Evolutionary conservation across 2,329 filamentous ascomycete species (phyloP).

Genomic region (Pseudogymnoascus sp.): DNA sequence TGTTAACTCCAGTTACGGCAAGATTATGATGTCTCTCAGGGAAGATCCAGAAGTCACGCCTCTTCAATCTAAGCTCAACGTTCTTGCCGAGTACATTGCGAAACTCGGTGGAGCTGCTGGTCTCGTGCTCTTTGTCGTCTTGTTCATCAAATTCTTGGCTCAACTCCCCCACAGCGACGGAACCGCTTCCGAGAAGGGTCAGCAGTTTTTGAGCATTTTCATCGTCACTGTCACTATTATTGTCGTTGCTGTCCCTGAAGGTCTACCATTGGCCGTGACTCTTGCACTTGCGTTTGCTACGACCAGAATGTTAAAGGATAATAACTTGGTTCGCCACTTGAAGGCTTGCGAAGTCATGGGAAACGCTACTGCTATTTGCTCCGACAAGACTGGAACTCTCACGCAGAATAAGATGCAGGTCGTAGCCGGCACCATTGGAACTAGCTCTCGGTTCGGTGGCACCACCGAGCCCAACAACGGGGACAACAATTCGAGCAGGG

Average conservation of each 20-base stretch:
- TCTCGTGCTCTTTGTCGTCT: slow-evolving; percentile 65
- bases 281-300: slow-evolving; percentile 60
- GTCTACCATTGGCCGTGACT: slow-evolving; percentile 58
- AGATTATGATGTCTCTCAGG: slow-evolving; percentile 69
- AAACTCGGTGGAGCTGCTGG: slow-evolving; percentile 65
- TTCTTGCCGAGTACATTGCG: slow-evolving; percentile 72
- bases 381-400: slow-evolving; percentile 68
- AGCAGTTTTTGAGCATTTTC: slow-evolving; percentile 52
- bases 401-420: slow-evolving; percentile 72
- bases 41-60: slow-evolving; percentile 72
- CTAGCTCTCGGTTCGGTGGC: slow-evolving; percentile 44
- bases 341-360: slow-evolving; percentile 65
- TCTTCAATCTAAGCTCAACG: slow-evolving; percentile 68
- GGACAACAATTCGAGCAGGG: slow-evolving; percentile 17
- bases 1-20: slow-evolving; percentile 65
- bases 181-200: slow-evolving; percentile 47
- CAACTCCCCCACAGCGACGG: slow-evolving; percentile 43
- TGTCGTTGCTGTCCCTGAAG: slow-evolving; percentile 61
- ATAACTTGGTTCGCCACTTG: slow-evolving; percentile 60
- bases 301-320: slow-evolving; percentile 59
- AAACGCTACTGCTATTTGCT: slow-evolving; percentile 67
- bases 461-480: slow-evolving; percentile 24
- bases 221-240: slow-evolving; percentile 59
- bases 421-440: slow-evolving; percentile 61
- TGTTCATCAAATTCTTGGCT: slow-evolving; percentile 70